Percentiles rank a stretch among this genome's conserved stretches.
Conservation (phyloP, 2,329 filamentous ascomycete species). For the Sporothrix phasma region DNA sequence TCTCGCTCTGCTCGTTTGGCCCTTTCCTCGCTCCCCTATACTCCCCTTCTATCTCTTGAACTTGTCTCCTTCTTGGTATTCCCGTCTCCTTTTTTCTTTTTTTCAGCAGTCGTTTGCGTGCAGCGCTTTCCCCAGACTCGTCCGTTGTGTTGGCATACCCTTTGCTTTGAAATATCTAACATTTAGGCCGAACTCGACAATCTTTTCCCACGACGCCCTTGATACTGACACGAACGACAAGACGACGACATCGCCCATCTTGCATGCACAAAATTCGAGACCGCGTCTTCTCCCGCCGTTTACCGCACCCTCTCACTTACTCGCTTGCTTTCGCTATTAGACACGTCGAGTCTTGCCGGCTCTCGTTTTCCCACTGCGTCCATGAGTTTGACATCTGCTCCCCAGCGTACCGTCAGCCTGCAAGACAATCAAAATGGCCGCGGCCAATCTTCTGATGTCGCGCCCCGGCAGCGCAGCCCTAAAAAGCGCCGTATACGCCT, state of each 20-base stretch:
- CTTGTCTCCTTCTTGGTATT: not conserved
- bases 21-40: not conserved
- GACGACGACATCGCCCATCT: not conserved
- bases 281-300: not conserved
- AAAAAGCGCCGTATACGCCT: conserved; percentile 29
- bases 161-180: not conserved
- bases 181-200: not conserved
- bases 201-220: not conserved
- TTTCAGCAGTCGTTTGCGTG: not conserved
- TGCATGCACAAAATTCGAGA: not conserved
- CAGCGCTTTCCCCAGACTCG: not conserved
- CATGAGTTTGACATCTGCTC: conserved; percentile 41
- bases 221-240: not conserved
- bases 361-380: conserved; percentile 30
- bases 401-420: conserved; percentile 33
- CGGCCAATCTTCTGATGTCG: conserved; percentile 38
- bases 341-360: conserved; percentile 11
- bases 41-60: not conserved
- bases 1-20: not conserved
- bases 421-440: conserved; percentile 43
- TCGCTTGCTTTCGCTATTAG: not conserved
- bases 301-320: not conserved
- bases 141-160: not conserved
- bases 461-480: conserved; percentile 32
- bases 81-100: not conserved